Base-by-base conservation (phyloP, 164 flowering plant genomes). In the Sextonia rubra region DNA sequence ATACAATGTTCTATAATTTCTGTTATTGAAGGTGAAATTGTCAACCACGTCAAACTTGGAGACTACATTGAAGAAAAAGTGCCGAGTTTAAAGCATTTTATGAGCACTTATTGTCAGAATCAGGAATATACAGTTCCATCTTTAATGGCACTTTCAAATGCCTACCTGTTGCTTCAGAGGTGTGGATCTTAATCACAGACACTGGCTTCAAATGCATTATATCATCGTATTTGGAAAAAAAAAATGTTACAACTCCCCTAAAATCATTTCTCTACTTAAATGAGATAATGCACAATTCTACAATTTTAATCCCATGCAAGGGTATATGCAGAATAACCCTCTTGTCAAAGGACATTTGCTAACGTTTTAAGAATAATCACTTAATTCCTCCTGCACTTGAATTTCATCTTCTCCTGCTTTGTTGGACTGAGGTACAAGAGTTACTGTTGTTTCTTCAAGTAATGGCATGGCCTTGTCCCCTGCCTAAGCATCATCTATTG, bases 91-190 rank as follows among this genome's bases (percentile, higher is more conserved):
- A 79, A 81, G 77, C 82, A 76, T 60, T 94, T 94, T 75, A 80
- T 81, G 75, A 82, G 49, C 26, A 69, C 76, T 64, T 80, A 70
- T 64, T 73, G 63, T 48, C 65, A 74, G 61, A 76, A 71, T 22
- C 82, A 79, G 69, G 86, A 80, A 72, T 82, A 80, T 60, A 80
- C 73, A 52, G 82, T 90, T 73, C 89, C 92, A 69, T 87, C 97
- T 55, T 80, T 94, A 75, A 82, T 83, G 77, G 95, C 97, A 55
- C 89, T 92, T 80, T 90, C 97, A 74, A 85, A 69, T 80, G 86
- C 97, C 68, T 79, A 88, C 92, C 74, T 89, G 25, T 74, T 76
- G 74, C 92, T 89, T 76, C 94, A 91, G 77, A 85, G 90, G 90
- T 87, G 44, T 48, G 71, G 23, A 66, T 73, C 60, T n/a, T 26